Conservation (phyloP, 2,329 filamentous ascomycete genomes). For the Phaeosphaeriaceae sp. region DNA sequence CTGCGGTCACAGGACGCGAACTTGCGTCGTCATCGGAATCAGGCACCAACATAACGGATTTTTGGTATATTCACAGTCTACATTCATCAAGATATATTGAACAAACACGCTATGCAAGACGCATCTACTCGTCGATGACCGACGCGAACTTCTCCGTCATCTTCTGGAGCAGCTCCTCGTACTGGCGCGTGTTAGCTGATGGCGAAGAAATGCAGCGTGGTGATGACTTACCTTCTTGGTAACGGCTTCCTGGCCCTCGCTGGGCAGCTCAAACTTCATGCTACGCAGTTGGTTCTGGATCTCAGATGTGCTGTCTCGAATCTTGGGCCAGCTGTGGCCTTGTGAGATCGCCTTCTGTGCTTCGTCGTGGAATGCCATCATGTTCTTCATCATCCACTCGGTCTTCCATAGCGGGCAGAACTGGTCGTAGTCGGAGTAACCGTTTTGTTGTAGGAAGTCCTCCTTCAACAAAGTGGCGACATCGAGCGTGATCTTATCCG, state of each 20-base stretch:
- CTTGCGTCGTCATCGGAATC: slow-evolving; percentile 42
- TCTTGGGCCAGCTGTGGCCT: slow-evolving; percentile 90
- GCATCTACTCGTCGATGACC: slow-evolving; percentile 85
- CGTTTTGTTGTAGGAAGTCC: slow-evolving; percentile 98
- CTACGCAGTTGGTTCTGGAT: slow-evolving; percentile 84
- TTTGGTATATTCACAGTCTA: slow-evolving; percentile 38
- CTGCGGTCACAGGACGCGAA: slow-evolving; percentile 35
- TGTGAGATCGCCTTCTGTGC: slow-evolving; percentile 92
- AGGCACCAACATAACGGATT: slow-evolving; percentile 40
- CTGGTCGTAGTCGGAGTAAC: slow-evolving; percentile 98
- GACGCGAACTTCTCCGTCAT: slow-evolving; percentile 98
- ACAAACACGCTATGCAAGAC: slow-evolving; percentile 45
- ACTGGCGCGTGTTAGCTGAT: slow-evolving; percentile 64
- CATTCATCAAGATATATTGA: slow-evolving; percentile 26
- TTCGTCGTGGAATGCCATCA: slow-evolving; percentile 98
- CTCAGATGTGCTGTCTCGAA: slow-evolving; percentile 87
- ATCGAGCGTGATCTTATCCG: slow-evolving; percentile 98
- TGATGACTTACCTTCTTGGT: slow-evolving; percentile 74
- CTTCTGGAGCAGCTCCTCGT: slow-evolving; percentile 86
- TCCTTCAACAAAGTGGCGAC: slow-evolving; percentile 93
- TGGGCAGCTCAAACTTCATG: slow-evolving; percentile 96
- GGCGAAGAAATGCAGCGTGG: background rate
- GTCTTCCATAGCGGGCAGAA: slow-evolving; percentile 99
- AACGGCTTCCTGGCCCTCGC: slow-evolving; percentile 80
- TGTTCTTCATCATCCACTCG: slow-evolving; percentile 99